A percentile compares a stretch with the other conserved stretches of the same genome.
Evolutionary conservation across 1,284 basidiomycete genomes (phyloP).

Genomic region (Grifola frondosa): DNA sequence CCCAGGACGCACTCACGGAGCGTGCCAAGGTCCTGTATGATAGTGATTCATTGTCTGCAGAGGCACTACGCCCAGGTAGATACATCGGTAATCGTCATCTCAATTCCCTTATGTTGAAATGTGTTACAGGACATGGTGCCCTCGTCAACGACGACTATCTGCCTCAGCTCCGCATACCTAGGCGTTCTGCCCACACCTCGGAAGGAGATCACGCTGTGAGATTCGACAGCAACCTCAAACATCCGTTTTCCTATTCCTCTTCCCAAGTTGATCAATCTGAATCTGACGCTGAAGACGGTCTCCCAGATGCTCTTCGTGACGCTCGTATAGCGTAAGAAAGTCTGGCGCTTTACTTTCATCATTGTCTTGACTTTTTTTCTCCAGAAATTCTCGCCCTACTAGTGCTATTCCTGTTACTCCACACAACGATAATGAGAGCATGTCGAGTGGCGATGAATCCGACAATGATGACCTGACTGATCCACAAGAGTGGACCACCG

Average conservation of each 20-base stretch:
- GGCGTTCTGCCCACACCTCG: conserved; percentile 5
- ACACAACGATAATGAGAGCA: conserved; percentile 48
- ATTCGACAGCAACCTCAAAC: neutral
- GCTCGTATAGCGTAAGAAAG: conserved; percentile 59
- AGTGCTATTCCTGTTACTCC: conserved; percentile 31
- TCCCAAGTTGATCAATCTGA: conserved; percentile 42
- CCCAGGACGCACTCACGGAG: conserved; percentile 69
- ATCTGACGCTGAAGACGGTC: conserved; percentile 62
- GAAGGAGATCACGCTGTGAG: neutral
- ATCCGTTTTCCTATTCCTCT: conserved; percentile 4
- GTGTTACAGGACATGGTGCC: conserved; percentile 30
- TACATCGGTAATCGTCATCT: neutral
- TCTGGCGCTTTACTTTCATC: conserved; percentile 1
- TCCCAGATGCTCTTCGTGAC: conserved; percentile 65
- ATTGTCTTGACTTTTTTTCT: neutral
- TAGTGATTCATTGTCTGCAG: neutral
- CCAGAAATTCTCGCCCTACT: conserved; percentile 52
- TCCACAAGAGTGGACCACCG: conserved; percentile 46
- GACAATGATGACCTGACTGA: conserved; percentile 70
- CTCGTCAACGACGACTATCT: conserved; percentile 55
- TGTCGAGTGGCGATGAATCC: conserved; percentile 73
- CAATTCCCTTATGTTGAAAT: too few species aligned
- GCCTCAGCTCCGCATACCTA: conserved; percentile 50
- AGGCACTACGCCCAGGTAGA: conserved; percentile 3
- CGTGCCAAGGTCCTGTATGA: conserved; percentile 61